phyloP scores from a whole-genome alignment of 2,329 filamentous ascomycete genomes.

The Trichoderma sp. region DNA sequence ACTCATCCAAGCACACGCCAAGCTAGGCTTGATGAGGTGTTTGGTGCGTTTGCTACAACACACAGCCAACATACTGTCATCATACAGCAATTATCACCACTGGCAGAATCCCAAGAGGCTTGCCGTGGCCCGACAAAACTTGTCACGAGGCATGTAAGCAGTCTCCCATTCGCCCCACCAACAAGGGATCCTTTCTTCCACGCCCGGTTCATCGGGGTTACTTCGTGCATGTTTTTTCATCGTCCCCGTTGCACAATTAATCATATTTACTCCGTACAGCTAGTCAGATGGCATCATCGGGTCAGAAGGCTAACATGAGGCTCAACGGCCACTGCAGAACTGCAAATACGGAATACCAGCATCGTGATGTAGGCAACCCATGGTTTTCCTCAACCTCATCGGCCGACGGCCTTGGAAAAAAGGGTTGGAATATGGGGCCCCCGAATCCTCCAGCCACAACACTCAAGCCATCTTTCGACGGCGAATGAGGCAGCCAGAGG shows the following conservation, averaged over 20 bases:
- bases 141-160: slow-evolving; percentile 6
- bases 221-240: not conserved
- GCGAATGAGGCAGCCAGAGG: slow-evolving; percentile 67
- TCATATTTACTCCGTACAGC: not conserved
- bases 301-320: slow-evolving; percentile 8
- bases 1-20: not conserved
- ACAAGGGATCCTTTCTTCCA: not conserved
- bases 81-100: not conserved
- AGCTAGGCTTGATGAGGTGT: not conserved
- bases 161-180: not conserved
- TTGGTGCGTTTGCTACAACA: not conserved
- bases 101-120: not conserved
- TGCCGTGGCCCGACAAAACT: not conserved
- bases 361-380: slow-evolving; percentile 67
- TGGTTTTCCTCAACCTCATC: slow-evolving; percentile 91
- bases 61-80: not conserved
- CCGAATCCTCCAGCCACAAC: slow-evolving; percentile 58
- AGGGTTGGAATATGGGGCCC: slow-evolving; percentile 86
- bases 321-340: not conserved
- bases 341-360: not conserved
- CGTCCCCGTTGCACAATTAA: not conserved
- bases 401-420: slow-evolving; percentile 88
- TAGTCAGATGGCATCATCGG: not conserved
- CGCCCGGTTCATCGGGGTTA: not conserved
- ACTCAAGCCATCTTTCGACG: slow-evolving; percentile 61